Evolutionary conservation across 306 rosid genomes (phyloP).

Genomic region (Castanea mollissima): DNA sequence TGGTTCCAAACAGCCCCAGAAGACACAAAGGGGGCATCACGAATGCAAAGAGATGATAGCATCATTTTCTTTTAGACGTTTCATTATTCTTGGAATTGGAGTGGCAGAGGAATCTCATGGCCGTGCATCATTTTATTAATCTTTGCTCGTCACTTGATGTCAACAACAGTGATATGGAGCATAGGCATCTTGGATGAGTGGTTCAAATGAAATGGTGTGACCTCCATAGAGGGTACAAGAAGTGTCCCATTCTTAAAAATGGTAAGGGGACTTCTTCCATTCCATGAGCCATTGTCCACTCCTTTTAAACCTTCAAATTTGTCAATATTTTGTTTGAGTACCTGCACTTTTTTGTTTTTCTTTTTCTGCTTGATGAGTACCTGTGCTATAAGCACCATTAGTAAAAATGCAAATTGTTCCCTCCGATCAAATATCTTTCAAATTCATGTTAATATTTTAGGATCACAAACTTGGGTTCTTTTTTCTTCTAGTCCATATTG

Average conservation of each 20-base stretch:
- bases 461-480: not conserved
- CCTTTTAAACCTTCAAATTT: not conserved
- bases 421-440: not conserved
- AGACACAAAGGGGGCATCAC: not conserved
- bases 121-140: not conserved
- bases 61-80: not conserved
- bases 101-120: not conserved
- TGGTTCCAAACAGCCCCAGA: not conserved
- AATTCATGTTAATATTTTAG: not conserved
- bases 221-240: not conserved
- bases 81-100: not conserved
- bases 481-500: not conserved
- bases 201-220: not conserved
- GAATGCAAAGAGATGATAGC: not conserved
- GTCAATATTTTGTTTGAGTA: not conserved
- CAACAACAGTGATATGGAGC: not conserved
- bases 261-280: not conserved
- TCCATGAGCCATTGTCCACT: not conserved
- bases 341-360: not conserved
- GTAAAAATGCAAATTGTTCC: not conserved
- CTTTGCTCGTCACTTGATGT: not conserved
- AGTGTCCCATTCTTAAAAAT: not conserved
- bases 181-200: not conserved
- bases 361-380: not conserved
- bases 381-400: not conserved